Evolutionary conservation across 2,329 filamentous ascomycete genomes (phyloP).

Genomic region (Sphaerulina populicola): DNA sequence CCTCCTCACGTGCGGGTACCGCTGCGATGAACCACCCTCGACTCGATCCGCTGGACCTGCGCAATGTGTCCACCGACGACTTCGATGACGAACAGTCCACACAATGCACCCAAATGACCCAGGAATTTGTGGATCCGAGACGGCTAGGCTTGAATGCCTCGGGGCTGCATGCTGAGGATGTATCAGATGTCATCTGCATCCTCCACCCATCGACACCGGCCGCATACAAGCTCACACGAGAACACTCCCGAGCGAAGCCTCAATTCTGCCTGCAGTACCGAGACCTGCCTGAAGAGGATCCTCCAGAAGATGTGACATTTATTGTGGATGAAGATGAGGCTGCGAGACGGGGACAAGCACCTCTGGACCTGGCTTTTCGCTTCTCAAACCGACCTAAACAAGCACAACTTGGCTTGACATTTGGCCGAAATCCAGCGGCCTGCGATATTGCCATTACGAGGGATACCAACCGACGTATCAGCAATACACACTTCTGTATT

Average conservation of each 20-base stretch:
- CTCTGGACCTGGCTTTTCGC: constrained; percentile 63
- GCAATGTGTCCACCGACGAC: constrained; percentile 1
- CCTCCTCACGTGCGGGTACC: not conserved
- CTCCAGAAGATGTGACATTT: constrained; percentile 26
- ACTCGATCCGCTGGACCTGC: not conserved
- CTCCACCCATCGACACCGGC: constrained; percentile 68
- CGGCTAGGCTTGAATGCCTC: constrained; percentile 72
- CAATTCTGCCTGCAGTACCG: constrained; percentile 53
- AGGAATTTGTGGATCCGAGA: constrained; percentile 65
- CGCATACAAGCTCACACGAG: constrained; percentile 62
- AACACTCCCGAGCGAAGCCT: constrained; percentile 45
- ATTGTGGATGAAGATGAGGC: constrained; percentile 24
- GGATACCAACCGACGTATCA: constrained; percentile 65
- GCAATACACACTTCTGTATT: constrained; percentile 93
- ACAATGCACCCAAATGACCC: constrained; percentile 52
- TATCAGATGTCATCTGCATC: constrained; percentile 82
- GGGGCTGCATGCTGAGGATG: constrained; percentile 71
- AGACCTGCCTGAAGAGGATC: constrained; percentile 26
- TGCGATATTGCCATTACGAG: constrained; percentile 65
- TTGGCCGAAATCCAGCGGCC: constrained; percentile 64
- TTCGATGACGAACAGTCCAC: constrained; percentile 38
- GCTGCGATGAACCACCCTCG: not conserved
- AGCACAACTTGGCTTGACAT: constrained; percentile 65
- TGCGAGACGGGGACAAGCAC: constrained; percentile 37
- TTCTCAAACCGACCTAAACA: constrained; percentile 67